phyloP scores from a whole-genome alignment of 2,329 filamentous ascomycete species.

The Cordyceps pruinosa region DNA sequence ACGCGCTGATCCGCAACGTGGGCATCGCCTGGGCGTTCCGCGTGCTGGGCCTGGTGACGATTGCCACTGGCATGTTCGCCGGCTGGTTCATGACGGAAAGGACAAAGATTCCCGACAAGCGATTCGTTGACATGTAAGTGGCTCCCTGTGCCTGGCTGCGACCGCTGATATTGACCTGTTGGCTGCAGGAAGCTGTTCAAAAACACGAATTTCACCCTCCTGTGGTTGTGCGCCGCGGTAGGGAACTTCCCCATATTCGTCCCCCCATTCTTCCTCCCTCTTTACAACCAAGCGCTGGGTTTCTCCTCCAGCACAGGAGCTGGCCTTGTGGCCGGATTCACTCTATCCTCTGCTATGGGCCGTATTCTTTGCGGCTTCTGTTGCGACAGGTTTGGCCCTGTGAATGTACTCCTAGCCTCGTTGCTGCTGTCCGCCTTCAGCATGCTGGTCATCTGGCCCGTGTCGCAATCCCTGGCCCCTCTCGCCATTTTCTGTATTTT shows the following conservation, averaged over 20 bases:
- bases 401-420: slow-evolving; percentile 49
- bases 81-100: slow-evolving; percentile 47
- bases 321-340: slow-evolving; percentile 53
- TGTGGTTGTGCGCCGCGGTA: slow-evolving; percentile 49
- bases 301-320: slow-evolving; percentile 47
- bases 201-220: slow-evolving; percentile 40
- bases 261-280: slow-evolving; percentile 53
- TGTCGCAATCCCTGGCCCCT: slow-evolving; percentile 46
- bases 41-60: slow-evolving; percentile 39
- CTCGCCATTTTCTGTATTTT: slow-evolving; percentile 52
- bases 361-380: slow-evolving; percentile 47
- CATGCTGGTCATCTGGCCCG: slow-evolving; percentile 56
- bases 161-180: background rate
- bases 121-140: slow-evolving; percentile 44
- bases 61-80: slow-evolving; percentile 41
- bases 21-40: slow-evolving; percentile 51
- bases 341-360: slow-evolving; percentile 52
- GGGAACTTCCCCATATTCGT: slow-evolving; percentile 55
- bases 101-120: slow-evolving; percentile 24
- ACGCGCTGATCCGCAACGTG: slow-evolving; percentile 46
- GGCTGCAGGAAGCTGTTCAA: slow-evolving; percentile 42
- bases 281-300: slow-evolving; percentile 48
- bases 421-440: slow-evolving; percentile 47
- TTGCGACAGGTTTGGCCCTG: slow-evolving; percentile 46
- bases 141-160: background rate